Conservation (phyloP, 208 protist species). For the Trypanosoma lewisi region DNA sequence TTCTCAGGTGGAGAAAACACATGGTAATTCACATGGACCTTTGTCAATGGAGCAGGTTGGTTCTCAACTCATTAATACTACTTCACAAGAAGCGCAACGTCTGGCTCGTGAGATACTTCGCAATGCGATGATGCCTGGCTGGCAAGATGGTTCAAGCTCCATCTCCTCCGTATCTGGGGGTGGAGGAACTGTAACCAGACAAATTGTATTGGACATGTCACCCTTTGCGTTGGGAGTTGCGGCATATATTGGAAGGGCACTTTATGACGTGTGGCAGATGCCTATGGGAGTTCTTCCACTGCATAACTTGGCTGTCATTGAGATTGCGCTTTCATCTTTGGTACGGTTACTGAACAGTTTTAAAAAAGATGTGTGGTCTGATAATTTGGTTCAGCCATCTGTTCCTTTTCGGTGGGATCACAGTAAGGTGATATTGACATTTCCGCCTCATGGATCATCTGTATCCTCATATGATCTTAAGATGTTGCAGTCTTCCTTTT, state of each 20-base stretch:
- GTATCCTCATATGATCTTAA: slow-evolving; percentile 30
- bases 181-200: slow-evolving; percentile 17
- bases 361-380: slow-evolving; percentile 33
- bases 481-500: slow-evolving; percentile 28
- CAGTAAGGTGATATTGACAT: slow-evolving; percentile 19
- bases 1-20: slow-evolving; percentile 14
- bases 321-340: slow-evolving; percentile 32
- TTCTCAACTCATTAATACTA: slow-evolving; percentile 33
- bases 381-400: slow-evolving; percentile 25
- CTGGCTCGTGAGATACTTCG: slow-evolving; percentile 64
- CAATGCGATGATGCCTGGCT: slow-evolving; percentile 48
- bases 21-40: slow-evolving; percentile 25
- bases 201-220: slow-evolving; percentile 66
- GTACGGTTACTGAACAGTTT: slow-evolving; percentile 27
- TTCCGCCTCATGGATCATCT: slow-evolving; percentile 24
- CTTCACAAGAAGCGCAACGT: slow-evolving; percentile 53
- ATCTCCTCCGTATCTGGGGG: too few relatives aligned
- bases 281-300: slow-evolving; percentile 35
- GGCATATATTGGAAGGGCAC: slow-evolving; percentile 55
- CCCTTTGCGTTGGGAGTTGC: slow-evolving; percentile 62
- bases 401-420: slow-evolving; percentile 31
- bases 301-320: slow-evolving; percentile 25
- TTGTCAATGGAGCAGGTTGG: slow-evolving; percentile 56
- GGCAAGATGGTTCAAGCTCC: slow-evolving; percentile 33
- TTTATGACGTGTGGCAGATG: slow-evolving; percentile 72